Percentiles rank a stretch among this genome's conserved stretches.
Conservation (phyloP, 257 asterid genomes). For the Jacaranda copaia region DNA sequence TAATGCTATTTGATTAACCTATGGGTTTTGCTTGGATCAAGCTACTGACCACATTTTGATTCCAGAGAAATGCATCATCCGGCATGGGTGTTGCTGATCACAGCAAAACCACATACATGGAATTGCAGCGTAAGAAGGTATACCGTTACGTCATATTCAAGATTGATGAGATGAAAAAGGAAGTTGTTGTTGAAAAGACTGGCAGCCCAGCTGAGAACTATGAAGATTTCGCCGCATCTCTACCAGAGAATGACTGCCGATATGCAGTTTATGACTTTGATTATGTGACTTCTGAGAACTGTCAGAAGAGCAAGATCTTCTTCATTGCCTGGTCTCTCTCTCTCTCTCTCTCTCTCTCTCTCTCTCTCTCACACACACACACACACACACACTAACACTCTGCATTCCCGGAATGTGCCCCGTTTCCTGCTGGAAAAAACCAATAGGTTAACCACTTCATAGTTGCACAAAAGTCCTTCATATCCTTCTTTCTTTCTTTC, state of each 20-base stretch:
- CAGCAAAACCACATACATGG: constrained; percentile 63
- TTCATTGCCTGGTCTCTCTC: constrained; percentile 64
- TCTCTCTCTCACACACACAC: neutral
- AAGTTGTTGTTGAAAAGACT: constrained; percentile 74
- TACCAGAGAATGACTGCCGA: constrained; percentile 74
- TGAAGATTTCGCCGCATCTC: constrained; percentile 62
- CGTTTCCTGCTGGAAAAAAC: neutral
- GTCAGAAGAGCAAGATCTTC: constrained; percentile 76
- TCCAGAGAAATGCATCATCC: constrained; percentile 62
- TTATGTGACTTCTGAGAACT: constrained; percentile 72
- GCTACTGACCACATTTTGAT: constrained; percentile 8
- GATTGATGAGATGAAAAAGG: constrained; percentile 71
- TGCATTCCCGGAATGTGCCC: too few relatives aligned
- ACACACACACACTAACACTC: neutral
- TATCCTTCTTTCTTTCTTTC: too few relatives aligned
- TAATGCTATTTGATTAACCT: neutral
- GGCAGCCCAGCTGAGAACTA: constrained; percentile 67
- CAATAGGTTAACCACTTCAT: neutral
- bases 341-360: constrained; percentile 16
- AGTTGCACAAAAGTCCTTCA: too few relatives aligned
- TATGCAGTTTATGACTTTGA: constrained; percentile 74
- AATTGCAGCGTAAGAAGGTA: constrained; percentile 66
- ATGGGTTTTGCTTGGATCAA: constrained; percentile 4
- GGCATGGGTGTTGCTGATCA: constrained; percentile 78
- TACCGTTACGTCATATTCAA: constrained; percentile 65